phyloP scores from a whole-genome alignment of 2,329 filamentous ascomycete genomes.

The Talaromyces sp. region DNA sequence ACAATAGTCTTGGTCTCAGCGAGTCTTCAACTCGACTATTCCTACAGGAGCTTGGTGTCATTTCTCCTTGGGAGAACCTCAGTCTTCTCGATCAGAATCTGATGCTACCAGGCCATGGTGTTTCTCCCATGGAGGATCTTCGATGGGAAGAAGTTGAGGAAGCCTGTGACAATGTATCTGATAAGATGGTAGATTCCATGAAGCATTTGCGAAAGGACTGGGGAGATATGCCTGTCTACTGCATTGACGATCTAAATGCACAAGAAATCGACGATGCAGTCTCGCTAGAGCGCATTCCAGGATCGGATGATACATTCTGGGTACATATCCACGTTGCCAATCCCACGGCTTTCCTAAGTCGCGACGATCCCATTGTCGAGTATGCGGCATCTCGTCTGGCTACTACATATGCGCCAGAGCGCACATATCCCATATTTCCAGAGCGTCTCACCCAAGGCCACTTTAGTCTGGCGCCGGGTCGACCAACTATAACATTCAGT shows the following conservation, averaged over 20 bases:
- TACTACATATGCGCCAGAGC: constrained; percentile 58
- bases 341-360: constrained; percentile 62
- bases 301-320: constrained; percentile 55
- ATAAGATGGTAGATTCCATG: constrained; percentile 57
- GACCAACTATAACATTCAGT: constrained; percentile 65
- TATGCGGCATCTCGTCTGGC: constrained; percentile 59
- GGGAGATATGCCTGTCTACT: constrained; percentile 60
- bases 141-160: constrained; percentile 35
- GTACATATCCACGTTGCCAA: constrained; percentile 66
- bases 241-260: constrained; percentile 58
- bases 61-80: constrained; percentile 62
- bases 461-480: constrained; percentile 57
- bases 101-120: constrained; percentile 52
- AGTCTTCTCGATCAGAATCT: constrained; percentile 55
- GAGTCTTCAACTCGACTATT: constrained; percentile 51
- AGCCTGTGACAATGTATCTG: constrained; percentile 27
- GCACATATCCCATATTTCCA: constrained; percentile 61
- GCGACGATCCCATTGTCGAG: constrained; percentile 54
- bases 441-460: constrained; percentile 49
- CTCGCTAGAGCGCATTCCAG: constrained; percentile 57
- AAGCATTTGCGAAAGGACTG: constrained; percentile 59
- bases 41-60: constrained; percentile 63
- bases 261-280: constrained; percentile 66
- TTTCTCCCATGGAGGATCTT: constrained; percentile 34
- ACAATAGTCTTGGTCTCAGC: constrained; percentile 47